Base-by-base conservation (phyloP, 495 filamentous ascomycete species). In the Cenococcum geophilum region DNA sequence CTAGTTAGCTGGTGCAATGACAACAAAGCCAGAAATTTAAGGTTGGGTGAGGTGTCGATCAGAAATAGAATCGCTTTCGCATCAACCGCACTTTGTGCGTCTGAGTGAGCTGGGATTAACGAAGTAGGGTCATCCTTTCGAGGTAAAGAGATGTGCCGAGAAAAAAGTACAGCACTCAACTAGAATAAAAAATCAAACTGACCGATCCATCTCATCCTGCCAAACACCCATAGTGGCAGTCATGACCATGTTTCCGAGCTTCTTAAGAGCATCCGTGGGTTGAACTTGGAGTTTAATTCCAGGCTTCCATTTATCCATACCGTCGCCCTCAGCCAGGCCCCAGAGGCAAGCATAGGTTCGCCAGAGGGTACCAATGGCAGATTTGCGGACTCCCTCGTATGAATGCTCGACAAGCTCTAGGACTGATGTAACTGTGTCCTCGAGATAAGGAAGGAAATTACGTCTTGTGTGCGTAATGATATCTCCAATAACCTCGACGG, bases 91-190 rank as follows among this genome's bases (percentile, higher is more conserved):
- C 76, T 77, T 80, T 80, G 78, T 78, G 88, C 83, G 83, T 97
- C 86, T 87, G 87, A 96, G 92, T 96, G 92, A 97, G 91, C 91
- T 97, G 91, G 91, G 92, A 92, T 87, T 90, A 93, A 89, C 89
- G 89, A 84, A 77, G 75, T 75, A 82, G 75, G 76, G 62, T 96
- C 89, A 96, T 97, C 91, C 92, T 91, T 72, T 73, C 67, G 69
- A 73, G 66, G 51, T 32, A 32, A 32, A 37, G 70, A 69, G 20
- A 59, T 32, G 40, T 14, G 6, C 58, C 54, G 53, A 32, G 27
- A 61, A 49, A 67, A 63, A 49, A 9, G 10, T 52, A 8, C 1
- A 52, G 14, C 14, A 4, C 21, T 52, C 18, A 23, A 40, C 61
- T 56, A 48, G 68, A 55, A 59, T 62, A 64, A 69, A 64, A 54